Evolutionary conservation across 805 yeast species (phyloP).

Genomic region (Monosporozyma servazzii): DNA sequence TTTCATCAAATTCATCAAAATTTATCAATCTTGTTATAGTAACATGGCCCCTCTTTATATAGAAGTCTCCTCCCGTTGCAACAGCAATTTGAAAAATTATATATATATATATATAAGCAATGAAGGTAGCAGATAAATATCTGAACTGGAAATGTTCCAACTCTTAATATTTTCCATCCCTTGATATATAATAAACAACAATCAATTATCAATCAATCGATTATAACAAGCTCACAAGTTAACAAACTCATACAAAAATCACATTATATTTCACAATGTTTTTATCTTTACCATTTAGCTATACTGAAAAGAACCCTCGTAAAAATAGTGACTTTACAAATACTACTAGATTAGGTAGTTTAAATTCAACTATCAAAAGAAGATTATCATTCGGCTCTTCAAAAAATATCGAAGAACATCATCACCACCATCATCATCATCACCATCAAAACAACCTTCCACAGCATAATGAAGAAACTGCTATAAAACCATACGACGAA

Average conservation of each 20-base stretch:
- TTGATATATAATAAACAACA: too few relatives aligned
- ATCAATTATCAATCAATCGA: too few relatives aligned
- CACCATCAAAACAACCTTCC: neutral
- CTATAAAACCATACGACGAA: neutral
- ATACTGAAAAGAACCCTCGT: neutral
- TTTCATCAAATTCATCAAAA: too few relatives aligned
- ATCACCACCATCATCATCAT: constrained; percentile 1
- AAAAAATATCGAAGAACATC: neutral
- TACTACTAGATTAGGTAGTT: neutral
- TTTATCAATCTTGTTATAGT: too few relatives aligned
- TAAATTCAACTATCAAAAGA: neutral
- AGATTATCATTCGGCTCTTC: neutral
- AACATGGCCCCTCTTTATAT: too few relatives aligned
- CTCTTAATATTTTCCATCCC: too few relatives aligned
- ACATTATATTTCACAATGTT: neutral
- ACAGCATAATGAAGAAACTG: neutral
- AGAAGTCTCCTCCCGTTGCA: too few relatives aligned
- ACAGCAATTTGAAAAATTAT: too few relatives aligned
- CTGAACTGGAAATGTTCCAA: too few relatives aligned
- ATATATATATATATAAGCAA: too few relatives aligned
- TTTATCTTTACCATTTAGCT: neutral
- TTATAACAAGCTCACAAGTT: too few relatives aligned
- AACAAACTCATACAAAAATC: neutral
- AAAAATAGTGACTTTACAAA: neutral
- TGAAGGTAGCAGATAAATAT: too few relatives aligned